These are phyloP conservation scores for Aristolochia fimbriata DNA, from an alignment of 164 flowering plant genomes.

Conservation along the genomic window DNA sequence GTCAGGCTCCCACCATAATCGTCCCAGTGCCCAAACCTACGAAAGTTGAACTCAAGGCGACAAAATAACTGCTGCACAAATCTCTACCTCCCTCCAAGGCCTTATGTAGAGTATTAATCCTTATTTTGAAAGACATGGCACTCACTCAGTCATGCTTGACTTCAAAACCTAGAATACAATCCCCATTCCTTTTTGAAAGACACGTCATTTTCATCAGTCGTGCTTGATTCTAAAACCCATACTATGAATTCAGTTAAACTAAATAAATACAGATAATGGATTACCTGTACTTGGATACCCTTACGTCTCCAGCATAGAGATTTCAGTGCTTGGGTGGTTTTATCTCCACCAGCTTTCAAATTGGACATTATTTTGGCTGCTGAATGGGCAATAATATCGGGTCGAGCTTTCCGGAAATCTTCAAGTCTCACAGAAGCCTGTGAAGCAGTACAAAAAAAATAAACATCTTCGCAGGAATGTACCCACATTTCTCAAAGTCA, in stretches of 20 bases:
- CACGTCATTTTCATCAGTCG: too few species aligned
- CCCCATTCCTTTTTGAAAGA: too few species aligned
- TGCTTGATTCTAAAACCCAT: too few species aligned
- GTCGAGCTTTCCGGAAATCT: slow-evolving; percentile 56
- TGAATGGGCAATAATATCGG: slow-evolving; percentile 85
- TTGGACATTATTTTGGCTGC: slow-evolving; percentile 73
- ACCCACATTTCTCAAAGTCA: background rate
- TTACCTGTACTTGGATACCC: slow-evolving; percentile 91
- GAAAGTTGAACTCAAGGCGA: too few species aligned
- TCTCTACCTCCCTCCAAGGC: too few species aligned
- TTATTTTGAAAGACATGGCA: too few species aligned
- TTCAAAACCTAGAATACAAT: too few species aligned
- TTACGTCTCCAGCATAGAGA: slow-evolving; percentile 81
- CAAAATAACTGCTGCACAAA: too few species aligned
- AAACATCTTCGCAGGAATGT: background rate
- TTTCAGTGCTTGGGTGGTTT: slow-evolving; percentile 62
- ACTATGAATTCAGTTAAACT: background rate
- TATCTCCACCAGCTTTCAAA: slow-evolving; percentile 79
- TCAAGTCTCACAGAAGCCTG: slow-evolving; percentile 63
- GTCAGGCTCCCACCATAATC: too few species aligned
- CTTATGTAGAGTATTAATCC: too few species aligned
- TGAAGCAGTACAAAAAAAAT: background rate
- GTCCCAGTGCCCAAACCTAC: too few species aligned
- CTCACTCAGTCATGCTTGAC: too few species aligned
- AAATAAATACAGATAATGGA: slow-evolving; percentile 1